Evolutionary conservation across 1,284 basidiomycete genomes (phyloP), one percentile per base, ranked within the genome.

Genomic region (Tilletia indica): DNA sequence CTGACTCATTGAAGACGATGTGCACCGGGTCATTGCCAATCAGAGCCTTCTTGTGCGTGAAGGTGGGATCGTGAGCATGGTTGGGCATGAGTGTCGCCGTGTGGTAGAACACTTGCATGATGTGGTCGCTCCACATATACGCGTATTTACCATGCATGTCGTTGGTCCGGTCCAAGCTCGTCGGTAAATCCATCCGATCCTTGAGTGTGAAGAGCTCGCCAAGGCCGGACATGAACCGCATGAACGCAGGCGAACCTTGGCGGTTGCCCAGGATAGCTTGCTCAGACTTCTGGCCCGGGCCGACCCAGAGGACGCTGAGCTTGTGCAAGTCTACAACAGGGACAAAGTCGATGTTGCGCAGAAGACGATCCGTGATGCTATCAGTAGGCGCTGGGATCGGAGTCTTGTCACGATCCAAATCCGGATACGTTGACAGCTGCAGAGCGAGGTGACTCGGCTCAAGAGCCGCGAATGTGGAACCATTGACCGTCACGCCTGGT

Each of bases 61-160:
- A 74, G 12, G 70, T 81, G 25, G 77, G 75, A 68, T 84, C 82
- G 42, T 70, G 72, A 48, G 70, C 70, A 51, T 76, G 69, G 71
- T 80, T 80, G n/a, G 97, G 97, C 97, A 99, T 99, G 86, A 99
- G 90, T 0, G 97, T 99, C 2, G 96, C 92, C 0, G 94, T 92
- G 85, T 99, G 97, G 85, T 93, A 99, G 69, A 97, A 88, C 72
- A 97, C 90, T 83, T 99, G 97, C 19, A 92, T 91, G 61, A 97
- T 95, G 81, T 97, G 94, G 85, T 99, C 94, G 91, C 94, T 95
- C 95, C 96, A 99, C 0, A 95, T 94, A 81, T 99, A 99, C 14
- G 82, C 82, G 54, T 82, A 81, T 73, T 82, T 82, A 54, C 83
- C 83, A 68, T 84, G 83, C 8, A 21, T 48, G 83, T 98, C 94